Conservation (phyloP, 2,329 filamentous ascomycete genomes). For the Camptophora hylomeconis region DNA sequence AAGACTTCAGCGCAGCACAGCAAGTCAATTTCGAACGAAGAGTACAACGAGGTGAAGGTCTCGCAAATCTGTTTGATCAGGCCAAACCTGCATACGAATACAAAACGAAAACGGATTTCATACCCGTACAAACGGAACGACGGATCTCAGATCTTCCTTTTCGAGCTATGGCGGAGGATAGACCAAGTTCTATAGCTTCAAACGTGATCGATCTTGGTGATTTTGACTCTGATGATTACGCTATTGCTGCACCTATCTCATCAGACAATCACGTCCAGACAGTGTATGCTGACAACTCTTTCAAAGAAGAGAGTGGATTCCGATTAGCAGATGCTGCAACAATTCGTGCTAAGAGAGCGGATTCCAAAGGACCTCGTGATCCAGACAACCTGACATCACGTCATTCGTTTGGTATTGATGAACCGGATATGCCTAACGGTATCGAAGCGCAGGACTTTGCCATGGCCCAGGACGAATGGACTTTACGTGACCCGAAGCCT, state of each 20-base stretch:
- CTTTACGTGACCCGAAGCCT: too few species aligned
- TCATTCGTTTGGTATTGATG: slow-evolving; percentile 17
- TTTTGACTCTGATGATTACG: slow-evolving; percentile 37
- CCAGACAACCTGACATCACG: slow-evolving; percentile 20
- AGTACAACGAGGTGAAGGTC: slow-evolving; percentile 41
- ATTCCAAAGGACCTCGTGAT: slow-evolving; percentile 30
- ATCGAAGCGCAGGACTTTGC: slow-evolving; percentile 23
- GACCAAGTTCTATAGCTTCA: slow-evolving; percentile 33
- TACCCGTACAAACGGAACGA: slow-evolving; percentile 25
- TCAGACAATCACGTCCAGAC: slow-evolving; percentile 38
- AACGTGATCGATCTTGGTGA: slow-evolving; percentile 40
- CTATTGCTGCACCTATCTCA: slow-evolving; percentile 29
- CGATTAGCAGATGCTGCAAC: slow-evolving; percentile 41
- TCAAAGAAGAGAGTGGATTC: slow-evolving; percentile 32
- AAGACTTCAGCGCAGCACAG: slow-evolving; percentile 29
- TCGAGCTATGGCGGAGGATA: slow-evolving; percentile 20
- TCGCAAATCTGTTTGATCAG: slow-evolving; percentile 46
- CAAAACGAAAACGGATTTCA: slow-evolving; percentile 38
- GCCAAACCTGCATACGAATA: slow-evolving; percentile 45
- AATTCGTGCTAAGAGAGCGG: slow-evolving; percentile 41
- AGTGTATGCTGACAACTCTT: slow-evolving; percentile 29
- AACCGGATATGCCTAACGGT: slow-evolving; percentile 19
- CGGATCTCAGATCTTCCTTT: slow-evolving; percentile 42
- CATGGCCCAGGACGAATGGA: slow-evolving; percentile 10
- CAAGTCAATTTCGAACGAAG: slow-evolving; percentile 43